Base-by-base conservation (phyloP, 768 basidiomycete species). In the Pulveroboletus frians region DNA sequence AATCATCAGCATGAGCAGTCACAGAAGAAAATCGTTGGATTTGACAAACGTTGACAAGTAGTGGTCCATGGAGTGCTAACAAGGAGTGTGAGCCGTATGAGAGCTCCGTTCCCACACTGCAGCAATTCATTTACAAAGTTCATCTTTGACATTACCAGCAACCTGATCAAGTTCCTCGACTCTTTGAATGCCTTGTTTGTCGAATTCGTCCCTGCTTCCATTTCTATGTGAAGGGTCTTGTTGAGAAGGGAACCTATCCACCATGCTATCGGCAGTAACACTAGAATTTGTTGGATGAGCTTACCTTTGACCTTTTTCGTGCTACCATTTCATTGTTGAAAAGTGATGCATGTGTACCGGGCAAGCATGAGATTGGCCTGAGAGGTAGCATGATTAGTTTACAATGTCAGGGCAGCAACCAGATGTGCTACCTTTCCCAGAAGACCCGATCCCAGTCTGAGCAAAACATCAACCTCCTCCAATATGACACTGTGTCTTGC, bases 71-170 rank as follows among this genome's bases (percentile, higher is more conserved):
- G 6, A 89, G 62, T 1, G 87, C 83, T 46, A 99, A 68, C 40
- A 99, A 69, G 2, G 92, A 92, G 3, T 85, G 72, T 1, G 82
- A 72, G 2, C 93, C 91, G 56, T 90, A 92, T 13, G 98, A 71
- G 40, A 98, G 72, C 67, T 97, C 94, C 4, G 75, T 77, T 99
- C 96, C 27, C 92, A 75, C 47, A 96, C 80, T 2, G 72, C 78
- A 2, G 86, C 83, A 32, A 99, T 88, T 8, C 86, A 78, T 50
- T 99, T 96, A 13, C 93, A 95, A 56, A 97, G 95, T 60, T 99
- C 96, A 62, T 99, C 96, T 66, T 99, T 96, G 4, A 92, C 92
- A 61, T 94, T 95, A 6, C 96, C 96, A 8, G 88, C 92, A 9
- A 98, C 95, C 59, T 95, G 93, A 56, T 99, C 96, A 0, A 98